Conservation (phyloP, 139 green algal species). For the Diplosphaera chodatii region DNA sequence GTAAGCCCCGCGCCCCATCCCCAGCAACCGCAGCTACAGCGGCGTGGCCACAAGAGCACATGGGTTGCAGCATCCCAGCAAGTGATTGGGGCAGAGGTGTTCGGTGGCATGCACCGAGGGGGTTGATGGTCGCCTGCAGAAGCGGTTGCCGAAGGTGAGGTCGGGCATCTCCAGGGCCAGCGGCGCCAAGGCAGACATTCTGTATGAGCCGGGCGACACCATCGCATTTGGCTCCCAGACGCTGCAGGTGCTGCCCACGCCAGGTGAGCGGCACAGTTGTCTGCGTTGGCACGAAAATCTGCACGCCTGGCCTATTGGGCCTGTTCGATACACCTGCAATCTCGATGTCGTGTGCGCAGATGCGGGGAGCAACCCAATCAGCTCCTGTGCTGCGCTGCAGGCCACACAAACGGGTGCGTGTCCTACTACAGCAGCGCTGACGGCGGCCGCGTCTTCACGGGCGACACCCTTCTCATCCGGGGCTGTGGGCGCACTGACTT, state of each 20-base stretch:
- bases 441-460: conserved; percentile 47
- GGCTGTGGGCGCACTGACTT: conserved; percentile 69
- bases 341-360: too few species aligned
- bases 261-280: not conserved
- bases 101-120: not conserved
- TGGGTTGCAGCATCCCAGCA: too few species aligned
- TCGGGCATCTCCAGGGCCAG: conserved; percentile 30
- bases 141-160: conserved; percentile 19
- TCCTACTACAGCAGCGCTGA: conserved; percentile 24
- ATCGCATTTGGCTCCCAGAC: conserved; percentile 7
- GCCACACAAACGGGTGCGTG: conserved; percentile 58
- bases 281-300: too few species aligned
- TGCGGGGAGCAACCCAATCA: too few species aligned
- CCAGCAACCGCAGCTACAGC: too few species aligned
- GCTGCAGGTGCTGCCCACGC: conserved; percentile 1
- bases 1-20: not conserved
- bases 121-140: not conserved
- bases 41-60: too few species aligned
- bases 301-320: too few species aligned
- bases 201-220: conserved; percentile 7
- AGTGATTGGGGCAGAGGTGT: too few species aligned
- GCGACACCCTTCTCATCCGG: conserved; percentile 54
- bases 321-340: too few species aligned
- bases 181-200: conserved; percentile 21
- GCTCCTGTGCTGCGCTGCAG: conserved; percentile 4